Base-by-base conservation (phyloP, 2,329 filamentous ascomycete species). In the Fusarium mexicanum region DNA sequence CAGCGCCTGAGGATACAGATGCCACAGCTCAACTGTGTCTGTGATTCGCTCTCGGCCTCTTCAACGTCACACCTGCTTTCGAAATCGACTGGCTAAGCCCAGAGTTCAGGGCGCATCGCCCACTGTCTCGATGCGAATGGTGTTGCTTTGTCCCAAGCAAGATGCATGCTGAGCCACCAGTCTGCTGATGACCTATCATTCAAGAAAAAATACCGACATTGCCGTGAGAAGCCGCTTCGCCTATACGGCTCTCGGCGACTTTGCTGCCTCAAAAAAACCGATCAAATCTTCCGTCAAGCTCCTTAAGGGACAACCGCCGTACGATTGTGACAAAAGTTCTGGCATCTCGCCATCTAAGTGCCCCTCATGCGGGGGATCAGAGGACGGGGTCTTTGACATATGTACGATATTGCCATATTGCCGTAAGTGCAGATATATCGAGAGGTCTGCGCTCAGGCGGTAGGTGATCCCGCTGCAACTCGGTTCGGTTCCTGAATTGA, bases 341-440 rank as follows among this genome's bases (percentile, higher is more conserved):
- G 38, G 20, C 63, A 47, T 60, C 58, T 61, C 18, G 24, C 37
- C 54, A 55, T 58, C 16, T 60, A 46, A 44, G 43, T 55, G 48
- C 64, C 63, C 67, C 64, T 76, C 64, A 66, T 76, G 75, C 69
- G 75, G 75, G 73, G 73, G 75, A 75, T 75, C 67, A 67, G 73
- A 77, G 64, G 53, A 69, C 38, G 57, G 62, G 62, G 60, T 64
- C 48, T 69, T 75, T 75, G 68, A 73, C 54, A 57, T 58, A 68
- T 74, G 61, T 72, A 59, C 51, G 64, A 75, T 75, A 62, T 70
- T 63, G 57, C 67, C 62, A 68, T 63, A 67, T 70, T 55, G 61
- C 67, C 57, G 61, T 53, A 54, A 68, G 53, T 29, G 64, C 53
- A 68, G 46, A 60, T 48, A 73, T 57, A 43, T 64, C 62, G 40